These are phyloP conservation scores for Ganoderma sinense DNA, from an alignment of 1,284 basidiomycete species.

Conservation along the genomic window DNA sequence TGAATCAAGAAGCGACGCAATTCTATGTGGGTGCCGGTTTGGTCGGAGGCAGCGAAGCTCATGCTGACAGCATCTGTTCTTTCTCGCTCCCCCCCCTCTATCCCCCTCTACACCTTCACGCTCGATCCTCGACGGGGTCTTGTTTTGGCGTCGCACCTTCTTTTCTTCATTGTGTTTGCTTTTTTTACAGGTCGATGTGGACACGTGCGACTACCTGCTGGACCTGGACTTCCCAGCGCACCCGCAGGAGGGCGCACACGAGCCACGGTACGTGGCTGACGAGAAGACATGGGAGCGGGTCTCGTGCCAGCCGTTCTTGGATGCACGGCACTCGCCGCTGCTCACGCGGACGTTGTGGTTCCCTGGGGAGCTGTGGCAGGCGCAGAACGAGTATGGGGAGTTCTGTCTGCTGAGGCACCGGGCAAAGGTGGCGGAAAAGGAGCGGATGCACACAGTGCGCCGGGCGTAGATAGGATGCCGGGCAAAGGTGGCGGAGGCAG, in stretches of 20 bases:
- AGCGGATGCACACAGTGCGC: slow-evolving; percentile 38
- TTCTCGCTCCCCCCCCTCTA: background rate
- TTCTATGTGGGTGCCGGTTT: slow-evolving; percentile 75
- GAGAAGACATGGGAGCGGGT: slow-evolving; percentile 78
- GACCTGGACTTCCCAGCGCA: slow-evolving; percentile 85
- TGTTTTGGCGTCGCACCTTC: background rate
- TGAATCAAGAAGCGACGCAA: slow-evolving; percentile 82
- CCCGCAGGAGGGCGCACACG: slow-evolving; percentile 59
- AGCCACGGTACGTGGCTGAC: slow-evolving; percentile 82
- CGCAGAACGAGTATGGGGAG: slow-evolving; percentile 71
- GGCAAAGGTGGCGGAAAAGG: slow-evolving; percentile 49
- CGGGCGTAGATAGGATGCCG: slow-evolving; percentile 23
- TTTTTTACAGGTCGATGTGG: slow-evolving; percentile 65
- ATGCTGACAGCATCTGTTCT: slow-evolving; percentile 25
- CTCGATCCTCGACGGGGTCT: slow-evolving; percentile 9
- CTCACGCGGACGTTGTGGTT: slow-evolving; percentile 82
- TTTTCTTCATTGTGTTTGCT: background rate
- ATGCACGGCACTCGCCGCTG: slow-evolving; percentile 74
- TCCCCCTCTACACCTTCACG: background rate
- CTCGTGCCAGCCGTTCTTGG: slow-evolving; percentile 82
- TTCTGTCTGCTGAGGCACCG: slow-evolving; percentile 73
- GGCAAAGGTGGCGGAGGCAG: background rate
- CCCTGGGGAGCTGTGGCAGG: slow-evolving; percentile 74
- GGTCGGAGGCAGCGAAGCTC: slow-evolving; percentile 12
- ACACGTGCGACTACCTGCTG: slow-evolving; percentile 86